Conservation (phyloP, 768 basidiomycete species). For the Mycena rosella region DNA sequence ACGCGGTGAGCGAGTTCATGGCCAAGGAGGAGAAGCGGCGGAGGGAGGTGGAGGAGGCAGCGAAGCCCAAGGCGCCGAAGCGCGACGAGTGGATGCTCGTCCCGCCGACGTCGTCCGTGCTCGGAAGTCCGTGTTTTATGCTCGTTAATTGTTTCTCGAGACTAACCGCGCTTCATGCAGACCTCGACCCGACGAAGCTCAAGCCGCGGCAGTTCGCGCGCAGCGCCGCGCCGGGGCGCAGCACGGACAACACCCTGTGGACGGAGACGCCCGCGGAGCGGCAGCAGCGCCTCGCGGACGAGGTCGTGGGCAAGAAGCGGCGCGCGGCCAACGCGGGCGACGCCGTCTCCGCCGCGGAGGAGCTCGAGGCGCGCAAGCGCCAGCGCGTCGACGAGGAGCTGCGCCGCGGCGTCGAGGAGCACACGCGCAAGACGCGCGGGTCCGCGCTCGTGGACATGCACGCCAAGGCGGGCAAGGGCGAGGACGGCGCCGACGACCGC, state of each 20-base stretch:
- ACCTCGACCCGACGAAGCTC: slow-evolving; percentile 88
- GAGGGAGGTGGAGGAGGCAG: slow-evolving; percentile 66
- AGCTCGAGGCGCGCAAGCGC: slow-evolving; percentile 63
- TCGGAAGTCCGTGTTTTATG: slow-evolving; percentile 70
- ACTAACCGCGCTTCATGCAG: slow-evolving; percentile 75
- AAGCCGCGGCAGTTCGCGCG: slow-evolving; percentile 86
- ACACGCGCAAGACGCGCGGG: slow-evolving; percentile 73
- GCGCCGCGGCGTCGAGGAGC: slow-evolving; percentile 78
- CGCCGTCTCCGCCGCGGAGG: slow-evolving; percentile 56
- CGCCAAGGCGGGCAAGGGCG: slow-evolving; percentile 51
- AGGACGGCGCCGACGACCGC: slow-evolving; percentile 56
- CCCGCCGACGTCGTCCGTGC: slow-evolving; percentile 86
- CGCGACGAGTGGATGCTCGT: slow-evolving; percentile 99
- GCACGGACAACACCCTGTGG: slow-evolving; percentile 83
- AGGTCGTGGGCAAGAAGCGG: slow-evolving; percentile 92
- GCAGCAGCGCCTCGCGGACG: slow-evolving; percentile 92
- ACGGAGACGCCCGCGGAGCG: slow-evolving; percentile 97
- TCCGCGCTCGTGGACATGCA: slow-evolving; percentile 71
- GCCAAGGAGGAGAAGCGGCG: slow-evolving; percentile 75
- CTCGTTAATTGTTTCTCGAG: neutral
- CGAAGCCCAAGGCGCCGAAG: slow-evolving; percentile 80
- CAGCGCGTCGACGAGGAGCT: slow-evolving; percentile 78
- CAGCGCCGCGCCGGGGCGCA: slow-evolving; percentile 56
- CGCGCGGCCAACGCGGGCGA: slow-evolving; percentile 69
- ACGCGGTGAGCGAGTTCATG: slow-evolving; percentile 86